Evolutionary conservation across 2,329 filamentous ascomycete species (phyloP).

Genomic region (Calonectria pseudoturangicola): DNA sequence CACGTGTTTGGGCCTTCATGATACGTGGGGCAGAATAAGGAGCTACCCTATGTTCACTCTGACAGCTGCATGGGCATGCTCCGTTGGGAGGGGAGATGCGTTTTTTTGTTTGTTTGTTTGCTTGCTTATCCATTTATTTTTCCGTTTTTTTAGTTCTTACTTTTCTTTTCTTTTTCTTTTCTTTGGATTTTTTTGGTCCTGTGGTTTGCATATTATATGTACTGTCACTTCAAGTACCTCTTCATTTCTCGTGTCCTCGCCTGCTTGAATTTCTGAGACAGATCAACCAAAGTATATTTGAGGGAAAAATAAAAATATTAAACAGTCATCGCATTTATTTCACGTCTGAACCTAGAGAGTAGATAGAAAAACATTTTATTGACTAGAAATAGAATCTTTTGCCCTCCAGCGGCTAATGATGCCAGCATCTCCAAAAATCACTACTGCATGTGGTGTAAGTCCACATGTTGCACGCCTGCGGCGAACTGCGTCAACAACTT

Average conservation of each 20-base stretch:
- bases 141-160: too few species aligned
- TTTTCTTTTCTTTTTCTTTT: too few species aligned
- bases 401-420: not conserved
- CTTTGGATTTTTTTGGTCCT: too few species aligned
- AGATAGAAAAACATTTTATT: not conserved
- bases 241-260: too few species aligned
- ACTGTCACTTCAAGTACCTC: too few species aligned
- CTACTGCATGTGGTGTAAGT: constrained; percentile 10
- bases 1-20: constrained; percentile 45
- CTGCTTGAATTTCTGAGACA: too few species aligned
- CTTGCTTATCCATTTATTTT: too few species aligned
- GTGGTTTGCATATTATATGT: too few species aligned
- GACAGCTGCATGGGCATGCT: not conserved
- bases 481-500: not conserved
- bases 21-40: constrained; percentile 16
- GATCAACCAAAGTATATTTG: too few species aligned
- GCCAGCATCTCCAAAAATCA: constrained; percentile 12
- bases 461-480: not conserved
- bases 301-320: too few species aligned
- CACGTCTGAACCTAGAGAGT: too few species aligned
- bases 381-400: not conserved
- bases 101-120: too few species aligned
- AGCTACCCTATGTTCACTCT: not conserved
- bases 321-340: not conserved
- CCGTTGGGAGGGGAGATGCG: not conserved